Conservation (phyloP, 2,329 filamentous ascomycete genomes). For the Stagonosporopsis cucurbitacearum region DNA sequence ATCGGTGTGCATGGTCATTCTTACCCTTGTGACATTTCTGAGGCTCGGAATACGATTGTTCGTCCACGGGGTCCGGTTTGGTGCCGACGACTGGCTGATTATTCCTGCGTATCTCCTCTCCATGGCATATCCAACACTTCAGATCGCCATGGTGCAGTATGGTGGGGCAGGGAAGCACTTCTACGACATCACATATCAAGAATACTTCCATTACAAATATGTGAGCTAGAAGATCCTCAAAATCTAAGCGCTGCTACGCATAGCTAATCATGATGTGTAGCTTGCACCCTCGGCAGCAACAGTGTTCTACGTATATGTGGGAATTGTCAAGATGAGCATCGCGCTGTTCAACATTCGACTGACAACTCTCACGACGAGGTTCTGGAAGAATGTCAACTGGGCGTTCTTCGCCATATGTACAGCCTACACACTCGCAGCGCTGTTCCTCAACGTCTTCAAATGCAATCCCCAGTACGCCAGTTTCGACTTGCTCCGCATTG, state of each 20-base stretch:
- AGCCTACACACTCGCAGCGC: constrained; percentile 5
- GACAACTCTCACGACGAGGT: constrained; percentile 9
- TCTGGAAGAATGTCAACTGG: constrained; percentile 11
- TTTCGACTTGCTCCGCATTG: constrained; percentile 10
- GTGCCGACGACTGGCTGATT: constrained; percentile 15
- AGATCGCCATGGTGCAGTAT: constrained; percentile 13
- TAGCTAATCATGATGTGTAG: constrained; percentile 3
- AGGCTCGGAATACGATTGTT: constrained; percentile 10
- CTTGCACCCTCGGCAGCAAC: constrained; percentile 8
- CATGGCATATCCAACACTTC: constrained; percentile 11
- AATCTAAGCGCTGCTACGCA: not conserved
- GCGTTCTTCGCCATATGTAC: constrained; percentile 9
- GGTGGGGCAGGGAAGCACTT: constrained; percentile 13
- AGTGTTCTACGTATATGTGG: constrained; percentile 14
- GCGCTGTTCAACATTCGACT: constrained; percentile 15
- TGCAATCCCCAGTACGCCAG: constrained; percentile 13
- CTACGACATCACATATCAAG: constrained; percentile 15
- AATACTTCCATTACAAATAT: constrained; percentile 8
- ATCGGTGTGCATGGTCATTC: constrained; percentile 11
- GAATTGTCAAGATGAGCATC: constrained; percentile 14
- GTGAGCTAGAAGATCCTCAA: not conserved
- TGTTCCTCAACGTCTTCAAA: constrained; percentile 12
- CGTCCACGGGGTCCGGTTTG: constrained; percentile 11
- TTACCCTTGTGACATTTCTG: constrained; percentile 8
- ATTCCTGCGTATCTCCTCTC: constrained; percentile 12